Conservation (phyloP, 768 basidiomycete species). For the Leucocoprinus sp. region DNA sequence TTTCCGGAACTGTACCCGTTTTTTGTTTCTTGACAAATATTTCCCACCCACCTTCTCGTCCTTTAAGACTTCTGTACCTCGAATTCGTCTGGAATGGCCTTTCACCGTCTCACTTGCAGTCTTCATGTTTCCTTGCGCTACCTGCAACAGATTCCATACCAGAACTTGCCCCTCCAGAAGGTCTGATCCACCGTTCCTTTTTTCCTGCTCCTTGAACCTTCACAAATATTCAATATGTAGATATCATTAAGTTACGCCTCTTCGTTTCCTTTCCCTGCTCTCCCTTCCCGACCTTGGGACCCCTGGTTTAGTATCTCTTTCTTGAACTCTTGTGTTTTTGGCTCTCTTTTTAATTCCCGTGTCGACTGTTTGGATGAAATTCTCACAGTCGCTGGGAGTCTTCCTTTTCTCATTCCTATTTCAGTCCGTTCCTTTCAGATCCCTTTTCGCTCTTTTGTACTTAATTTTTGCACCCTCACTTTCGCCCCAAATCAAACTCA, state of each 20-base stretch:
- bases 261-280: neutral
- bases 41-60: neutral
- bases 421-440: conserved; percentile 10
- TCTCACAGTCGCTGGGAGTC: conserved; percentile 7
- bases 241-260: conserved; percentile 5
- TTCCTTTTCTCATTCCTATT: conserved; percentile 10
- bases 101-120: neutral
- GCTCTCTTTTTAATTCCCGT: neutral
- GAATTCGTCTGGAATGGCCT: neutral
- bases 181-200: conserved; percentile 1
- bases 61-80: neutral
- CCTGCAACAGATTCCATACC: conserved; percentile 1
- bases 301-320: neutral
- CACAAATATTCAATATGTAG: conserved; percentile 8
- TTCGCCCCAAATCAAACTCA: conserved; percentile 2
- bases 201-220: conserved; percentile 4
- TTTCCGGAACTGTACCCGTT: conserved; percentile 3
- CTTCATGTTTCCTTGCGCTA: neutral
- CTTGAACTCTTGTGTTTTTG: conserved; percentile 12
- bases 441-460: conserved; percentile 5
- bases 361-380: conserved; percentile 4
- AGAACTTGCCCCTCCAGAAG: neutral
- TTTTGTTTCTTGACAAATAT: conserved; percentile 9
- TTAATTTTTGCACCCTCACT: conserved; percentile 1
- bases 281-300: conserved; percentile 8